Conservation (phyloP, 352 stramenopile species). For the Phytophthora idaei region DNA sequence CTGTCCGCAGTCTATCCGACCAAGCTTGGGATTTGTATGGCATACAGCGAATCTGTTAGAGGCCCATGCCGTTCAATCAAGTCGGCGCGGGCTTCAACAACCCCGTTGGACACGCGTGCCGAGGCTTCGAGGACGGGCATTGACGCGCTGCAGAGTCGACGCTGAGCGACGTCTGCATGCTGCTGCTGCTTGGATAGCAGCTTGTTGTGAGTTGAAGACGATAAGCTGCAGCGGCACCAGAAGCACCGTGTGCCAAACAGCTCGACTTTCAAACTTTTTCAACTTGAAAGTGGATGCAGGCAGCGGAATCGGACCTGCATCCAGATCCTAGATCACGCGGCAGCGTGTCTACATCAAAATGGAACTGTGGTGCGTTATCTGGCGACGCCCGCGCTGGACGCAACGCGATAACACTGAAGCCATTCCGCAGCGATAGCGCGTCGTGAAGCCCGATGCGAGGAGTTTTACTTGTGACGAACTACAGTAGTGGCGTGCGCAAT, state of each 20-base stretch:
- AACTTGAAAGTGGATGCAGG: not conserved
- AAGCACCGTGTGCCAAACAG: constrained; percentile 1
- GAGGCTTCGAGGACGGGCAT: constrained; percentile 12
- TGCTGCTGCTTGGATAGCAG: constrained; percentile 3
- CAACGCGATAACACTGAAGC: not conserved
- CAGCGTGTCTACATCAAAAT: constrained; percentile 18
- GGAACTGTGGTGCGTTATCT: constrained; percentile 1
- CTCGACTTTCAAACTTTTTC: not conserved
- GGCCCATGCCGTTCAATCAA: constrained; percentile 16
- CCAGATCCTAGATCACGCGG: constrained; percentile 19
- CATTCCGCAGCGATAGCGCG: not conserved
- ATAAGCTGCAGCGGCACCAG: not conserved
- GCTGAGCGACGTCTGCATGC: not conserved
- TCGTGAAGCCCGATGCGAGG: too few relatives aligned
- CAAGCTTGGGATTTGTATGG: not conserved
- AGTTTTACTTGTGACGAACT: constrained; percentile 1
- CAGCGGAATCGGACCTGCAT: constrained; percentile 1
- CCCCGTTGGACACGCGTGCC: constrained; percentile 21
- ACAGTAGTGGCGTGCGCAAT: not conserved
- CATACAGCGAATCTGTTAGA: not conserved
- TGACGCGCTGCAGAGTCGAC: not conserved
- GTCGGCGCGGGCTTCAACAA: constrained; percentile 25
- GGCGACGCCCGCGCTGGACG: too few relatives aligned
- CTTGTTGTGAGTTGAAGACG: not conserved
- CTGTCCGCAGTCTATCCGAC: constrained; percentile 10